Evolutionary conservation across 202 grass and related monocot species (phyloP).

Genomic region (Eragrostis tef): DNA sequence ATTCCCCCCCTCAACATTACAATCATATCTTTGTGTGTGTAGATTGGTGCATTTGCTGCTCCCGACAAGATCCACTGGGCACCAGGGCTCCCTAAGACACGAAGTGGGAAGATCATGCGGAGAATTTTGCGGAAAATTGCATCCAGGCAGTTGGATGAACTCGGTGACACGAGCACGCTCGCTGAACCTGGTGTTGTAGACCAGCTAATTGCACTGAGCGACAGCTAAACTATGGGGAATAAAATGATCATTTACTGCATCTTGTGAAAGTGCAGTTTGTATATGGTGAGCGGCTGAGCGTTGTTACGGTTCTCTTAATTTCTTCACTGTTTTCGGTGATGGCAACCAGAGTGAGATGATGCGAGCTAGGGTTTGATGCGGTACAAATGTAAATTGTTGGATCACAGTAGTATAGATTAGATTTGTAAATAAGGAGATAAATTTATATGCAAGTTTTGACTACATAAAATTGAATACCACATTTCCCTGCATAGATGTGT

Average conservation of each 20-base stretch:
- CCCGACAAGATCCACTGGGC: slow-evolving; percentile 99
- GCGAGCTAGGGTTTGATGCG: background rate
- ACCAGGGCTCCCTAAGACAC: slow-evolving; percentile 87
- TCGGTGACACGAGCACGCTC: slow-evolving; percentile 95
- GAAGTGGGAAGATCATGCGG: slow-evolving; percentile 98
- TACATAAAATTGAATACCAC: background rate
- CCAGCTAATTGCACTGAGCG: slow-evolving; percentile 73
- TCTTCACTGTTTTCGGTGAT: background rate
- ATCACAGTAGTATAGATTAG: slow-evolving; percentile 2
- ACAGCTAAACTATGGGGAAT: slow-evolving; percentile 42
- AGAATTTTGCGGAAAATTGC: slow-evolving; percentile 93
- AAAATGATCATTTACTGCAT: background rate
- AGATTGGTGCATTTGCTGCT: slow-evolving; percentile 98
- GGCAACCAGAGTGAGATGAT: background rate
- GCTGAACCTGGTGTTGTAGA: slow-evolving; percentile 85
- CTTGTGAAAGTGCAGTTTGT: slow-evolving; percentile 8
- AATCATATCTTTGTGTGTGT: slow-evolving; percentile 20
- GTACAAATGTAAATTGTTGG: slow-evolving; percentile 39
- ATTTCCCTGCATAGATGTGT: background rate
- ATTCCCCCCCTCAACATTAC: background rate
- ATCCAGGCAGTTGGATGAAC: slow-evolving; percentile 77
- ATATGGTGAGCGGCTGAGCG: background rate
- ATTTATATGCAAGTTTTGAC: slow-evolving; percentile 13
- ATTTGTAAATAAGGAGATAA: slow-evolving; percentile 1
- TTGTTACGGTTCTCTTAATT: background rate